phyloP scores from a whole-genome alignment of 1,284 basidiomycete species.

The Agaricales sp. region DNA sequence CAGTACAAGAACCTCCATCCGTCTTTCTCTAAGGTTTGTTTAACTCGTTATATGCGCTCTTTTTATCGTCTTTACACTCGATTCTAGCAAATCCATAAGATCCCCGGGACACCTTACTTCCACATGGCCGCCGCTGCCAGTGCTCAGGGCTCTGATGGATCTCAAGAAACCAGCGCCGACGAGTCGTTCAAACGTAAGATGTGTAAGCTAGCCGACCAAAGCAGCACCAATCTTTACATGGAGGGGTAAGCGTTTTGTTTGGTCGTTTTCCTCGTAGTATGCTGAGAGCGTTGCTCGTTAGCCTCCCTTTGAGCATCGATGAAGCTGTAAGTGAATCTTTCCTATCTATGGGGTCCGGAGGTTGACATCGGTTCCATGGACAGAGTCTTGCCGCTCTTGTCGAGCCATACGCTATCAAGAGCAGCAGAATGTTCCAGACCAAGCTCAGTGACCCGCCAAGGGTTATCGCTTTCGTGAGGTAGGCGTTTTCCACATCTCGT shows the following conservation, averaged over 20 bases:
- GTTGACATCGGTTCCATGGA: too few relatives aligned
- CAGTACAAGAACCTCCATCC: conserved; percentile 66
- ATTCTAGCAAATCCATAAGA: conserved; percentile 65
- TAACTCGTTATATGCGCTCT: conserved; percentile 1
- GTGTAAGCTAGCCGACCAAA: conserved; percentile 52
- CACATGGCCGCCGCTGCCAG: conserved; percentile 11
- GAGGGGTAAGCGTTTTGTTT: conserved; percentile 39
- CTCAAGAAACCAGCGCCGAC: conserved; percentile 19
- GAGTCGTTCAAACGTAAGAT: conserved; percentile 60
- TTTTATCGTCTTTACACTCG: conserved; percentile 2
- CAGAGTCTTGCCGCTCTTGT: conserved; percentile 52
- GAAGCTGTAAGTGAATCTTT: conserved; percentile 21
- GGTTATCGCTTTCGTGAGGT: conserved; percentile 71
- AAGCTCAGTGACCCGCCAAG: conserved; percentile 60
- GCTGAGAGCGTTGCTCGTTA: conserved; percentile 13
- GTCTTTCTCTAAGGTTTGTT: conserved; percentile 48
- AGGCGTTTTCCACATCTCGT: conserved; percentile 12
- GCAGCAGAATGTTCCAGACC: conserved; percentile 65
- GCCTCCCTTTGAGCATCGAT: conserved; percentile 49
- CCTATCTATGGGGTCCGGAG: too few relatives aligned
- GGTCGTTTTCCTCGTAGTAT: conserved; percentile 5
- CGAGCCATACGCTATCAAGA: conserved; percentile 54
- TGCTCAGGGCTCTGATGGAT: conserved; percentile 17
- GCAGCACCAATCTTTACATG: conserved; percentile 65
- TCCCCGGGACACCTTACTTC: conserved; percentile 56